Evolutionary conservation across 2,329 filamentous ascomycete species (phyloP), one percentile per base, ranked within the genome.

Genomic region (Lecanicillium sp.): DNA sequence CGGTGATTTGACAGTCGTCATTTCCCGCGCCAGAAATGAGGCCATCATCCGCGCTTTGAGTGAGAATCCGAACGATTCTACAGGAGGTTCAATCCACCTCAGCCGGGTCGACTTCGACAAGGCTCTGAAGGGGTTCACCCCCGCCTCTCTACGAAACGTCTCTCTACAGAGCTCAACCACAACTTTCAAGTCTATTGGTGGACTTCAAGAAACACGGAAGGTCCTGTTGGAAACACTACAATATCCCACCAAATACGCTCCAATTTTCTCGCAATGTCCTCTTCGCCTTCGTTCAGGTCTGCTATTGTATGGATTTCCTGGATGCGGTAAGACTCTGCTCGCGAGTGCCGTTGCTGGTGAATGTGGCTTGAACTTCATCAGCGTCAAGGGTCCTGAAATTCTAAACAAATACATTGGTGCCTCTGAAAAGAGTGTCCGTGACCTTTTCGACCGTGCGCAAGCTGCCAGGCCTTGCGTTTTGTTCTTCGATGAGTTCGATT

Each of bases 381-480:
- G 85, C 33, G 93, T 98, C 60, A 98, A 98, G 69, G 93, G 93
- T 0, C 93, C 93, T 0, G 94, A 98, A 66, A 97, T 98, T 51
- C 71, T 98, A 47, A 98, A 98, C 74, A 98, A 98, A 69, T 98
- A 98, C 65, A 98, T 98, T 51, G 93, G 93, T 61, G 93, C 93
- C 1, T 95, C 87, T 23, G 93, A 98, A 61, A 98, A 98, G 74
- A 90, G 84, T 52, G 90, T 98, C 6, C 83, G 94, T 35, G 93
- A 98, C 64, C 74, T 98, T 1, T 98, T 98, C 60, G 91, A 95
- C 62, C 81, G 93, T 35, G 93, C 93, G 0, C 83, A 85, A 61
- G 91, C 93, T 3, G 93, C 93, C 4, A 83, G 86, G 51, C 94
- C 94, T 0, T 97, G 93, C 58, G 87, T 98, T 4, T 74, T 98